Percentiles rank a stretch among this genome's conserved stretches.
phyloP scores from a whole-genome alignment of 345 rosid genomes.

The Gossypium anomalum region DNA sequence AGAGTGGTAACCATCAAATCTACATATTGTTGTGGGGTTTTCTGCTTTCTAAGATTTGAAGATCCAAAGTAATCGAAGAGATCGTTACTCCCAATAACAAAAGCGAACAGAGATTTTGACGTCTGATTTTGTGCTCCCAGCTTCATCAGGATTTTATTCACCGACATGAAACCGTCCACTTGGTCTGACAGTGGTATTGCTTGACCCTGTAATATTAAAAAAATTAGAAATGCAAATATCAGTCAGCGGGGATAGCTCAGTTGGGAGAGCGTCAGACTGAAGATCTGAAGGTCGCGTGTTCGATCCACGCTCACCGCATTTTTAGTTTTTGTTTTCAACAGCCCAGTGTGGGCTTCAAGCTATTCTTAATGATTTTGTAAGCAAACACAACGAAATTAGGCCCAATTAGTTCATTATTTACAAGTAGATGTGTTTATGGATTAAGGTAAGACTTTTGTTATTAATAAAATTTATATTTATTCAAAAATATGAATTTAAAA shows the following conservation, averaged over 20 bases:
- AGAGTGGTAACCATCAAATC: slow-evolving; percentile 40
- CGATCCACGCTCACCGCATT: slow-evolving; percentile 80
- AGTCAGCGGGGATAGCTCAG: slow-evolving; percentile 58
- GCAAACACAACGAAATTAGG: background rate
- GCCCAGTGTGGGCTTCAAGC: background rate
- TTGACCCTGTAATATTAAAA: slow-evolving; percentile 19
- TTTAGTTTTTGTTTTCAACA: background rate
- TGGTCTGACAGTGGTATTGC: slow-evolving; percentile 47
- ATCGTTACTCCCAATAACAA: slow-evolving; percentile 64
- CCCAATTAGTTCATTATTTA: background rate
- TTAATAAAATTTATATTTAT: too few species aligned
- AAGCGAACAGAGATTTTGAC: slow-evolving; percentile 46
- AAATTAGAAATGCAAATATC: fast-evolving
- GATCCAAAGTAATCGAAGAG: slow-evolving; percentile 47
- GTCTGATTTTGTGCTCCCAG: slow-evolving; percentile 35
- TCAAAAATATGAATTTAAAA: too few species aligned
- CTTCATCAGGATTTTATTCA: slow-evolving; percentile 24
- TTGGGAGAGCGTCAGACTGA: slow-evolving; percentile 89
- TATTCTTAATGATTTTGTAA: too few species aligned
- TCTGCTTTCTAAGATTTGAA: slow-evolving; percentile 24
- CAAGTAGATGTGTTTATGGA: too few species aligned
- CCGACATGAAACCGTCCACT: slow-evolving; percentile 35
- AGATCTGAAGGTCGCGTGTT: slow-evolving; percentile 86
- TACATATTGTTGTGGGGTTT: slow-evolving; percentile 37
- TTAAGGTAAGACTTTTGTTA: too few species aligned